A percentile compares a stretch with the other conserved stretches of the same genome.
These are phyloP conservation scores for Lachancea waltii DNA, from an alignment of 805 yeast genomes.

Conservation along the genomic window DNA sequence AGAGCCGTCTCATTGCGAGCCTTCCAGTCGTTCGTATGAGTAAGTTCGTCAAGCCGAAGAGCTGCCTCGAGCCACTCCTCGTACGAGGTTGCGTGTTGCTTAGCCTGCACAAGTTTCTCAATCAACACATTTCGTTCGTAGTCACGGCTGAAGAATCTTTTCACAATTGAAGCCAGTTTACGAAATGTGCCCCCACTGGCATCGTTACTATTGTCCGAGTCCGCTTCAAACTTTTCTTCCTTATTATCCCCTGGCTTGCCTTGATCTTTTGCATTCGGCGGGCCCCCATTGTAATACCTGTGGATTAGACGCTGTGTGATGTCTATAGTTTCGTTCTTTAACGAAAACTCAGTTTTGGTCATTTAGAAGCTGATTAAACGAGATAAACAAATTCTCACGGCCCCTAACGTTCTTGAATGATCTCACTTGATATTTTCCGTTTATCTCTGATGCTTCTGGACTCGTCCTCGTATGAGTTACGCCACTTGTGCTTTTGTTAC, in stretches of 20 bases:
- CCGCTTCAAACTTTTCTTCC: background rate
- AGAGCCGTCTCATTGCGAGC: conserved; percentile 48
- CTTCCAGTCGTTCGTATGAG: conserved; percentile 72
- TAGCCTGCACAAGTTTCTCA: conserved; percentile 37
- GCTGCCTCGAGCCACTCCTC: conserved; percentile 65
- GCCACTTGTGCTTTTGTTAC: no score
- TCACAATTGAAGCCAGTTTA: conserved; percentile 1
- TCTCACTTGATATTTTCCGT: no score
- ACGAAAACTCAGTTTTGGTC: conserved; percentile 6
- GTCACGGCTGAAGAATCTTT: conserved; percentile 14
- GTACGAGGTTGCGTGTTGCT: conserved; percentile 45
- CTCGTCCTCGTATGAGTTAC: no score
- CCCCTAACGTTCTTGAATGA: no score
- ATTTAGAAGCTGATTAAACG: background rate
- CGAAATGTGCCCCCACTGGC: conserved; percentile 2
- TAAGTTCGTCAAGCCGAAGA: conserved; percentile 53
- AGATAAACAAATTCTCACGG: background rate
- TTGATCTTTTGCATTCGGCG: background rate
- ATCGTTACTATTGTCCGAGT: conserved; percentile 1
- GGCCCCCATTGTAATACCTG: conserved; percentile 11
- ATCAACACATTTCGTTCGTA: conserved; percentile 34
- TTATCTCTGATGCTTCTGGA: no score
- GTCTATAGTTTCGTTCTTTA: conserved; percentile 4
- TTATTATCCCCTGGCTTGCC: background rate
- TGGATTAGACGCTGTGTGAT: conserved; percentile 22